Evolutionary conservation across 306 rosid species (phyloP), one percentile per base, ranked within the genome.

Genomic region (Cicer chorassanicum): DNA sequence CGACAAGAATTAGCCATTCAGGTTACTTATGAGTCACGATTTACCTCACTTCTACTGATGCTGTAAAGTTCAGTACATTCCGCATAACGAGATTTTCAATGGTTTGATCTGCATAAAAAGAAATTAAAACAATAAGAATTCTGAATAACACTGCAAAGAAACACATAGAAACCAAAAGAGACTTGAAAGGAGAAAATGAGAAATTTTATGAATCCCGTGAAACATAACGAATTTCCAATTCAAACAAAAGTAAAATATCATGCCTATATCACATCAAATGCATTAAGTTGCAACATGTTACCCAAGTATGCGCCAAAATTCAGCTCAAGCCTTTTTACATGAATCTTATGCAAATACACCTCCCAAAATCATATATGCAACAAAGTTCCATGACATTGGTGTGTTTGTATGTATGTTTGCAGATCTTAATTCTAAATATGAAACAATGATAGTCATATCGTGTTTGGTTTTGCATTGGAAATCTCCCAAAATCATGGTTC

Each of bases 41-140:
- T 81, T 92, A 95, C 99, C 99, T 95, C 81, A 90, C 86, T 80
- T 92, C 93, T 59, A 89, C 91, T 48, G 96, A 89, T 49, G 90
- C 81, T 68, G 92, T 89, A 83, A 95, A 95, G 82, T 77, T 83
- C 74, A 90, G 89, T 79, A 90, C 92, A 80, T 83, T 83, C 76
- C 65, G 80, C 97, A 90, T 83, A 62, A 90, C 85, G 49, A 95
- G 76, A 80, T 83, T 88, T 83, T 80, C 93, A 9, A 92, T 76
- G 68, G 75, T 84, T 84, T 87, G 88, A 74, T 87, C 99, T 95
- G 99, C 86, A 87, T 84, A 73, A 68, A 76, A 19, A 6, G 19
- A 5, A 61, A 11, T 7, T 12, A 59, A 5, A 65, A 43, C 34
- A 39, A 48, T n/a, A 43, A 53, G 34, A 56, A 75, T 21, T 43